phyloP scores from a whole-genome alignment of 768 basidiomycete species.

The Tubosaeta sp. region DNA sequence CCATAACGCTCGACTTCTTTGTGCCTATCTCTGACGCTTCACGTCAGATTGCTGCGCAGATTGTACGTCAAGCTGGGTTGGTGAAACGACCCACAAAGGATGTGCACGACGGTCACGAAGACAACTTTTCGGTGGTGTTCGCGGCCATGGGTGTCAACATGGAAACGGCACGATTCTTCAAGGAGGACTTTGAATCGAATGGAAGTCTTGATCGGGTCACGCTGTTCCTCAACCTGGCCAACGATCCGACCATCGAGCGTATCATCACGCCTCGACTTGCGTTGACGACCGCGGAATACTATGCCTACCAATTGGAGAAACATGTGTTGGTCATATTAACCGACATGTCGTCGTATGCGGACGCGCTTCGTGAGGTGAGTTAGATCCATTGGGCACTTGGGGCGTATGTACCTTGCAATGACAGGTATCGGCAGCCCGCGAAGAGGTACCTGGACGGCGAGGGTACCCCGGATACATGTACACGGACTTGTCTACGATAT shows the following conservation, averaged over 20 bases:
- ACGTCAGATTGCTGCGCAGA: slow-evolving; percentile 94
- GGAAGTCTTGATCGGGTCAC: slow-evolving; percentile 97
- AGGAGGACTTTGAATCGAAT: slow-evolving; percentile 98
- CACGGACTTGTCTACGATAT: slow-evolving; percentile 98
- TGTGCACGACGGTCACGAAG: slow-evolving; percentile 97
- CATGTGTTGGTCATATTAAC: slow-evolving; percentile 99
- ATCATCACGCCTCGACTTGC: slow-evolving; percentile 99
- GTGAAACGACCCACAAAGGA: slow-evolving; percentile 97
- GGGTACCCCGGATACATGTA: slow-evolving; percentile 99
- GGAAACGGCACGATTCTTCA: slow-evolving; percentile 99
- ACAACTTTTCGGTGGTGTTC: slow-evolving; percentile 99
- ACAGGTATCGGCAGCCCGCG: slow-evolving; percentile 91
- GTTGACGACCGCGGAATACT: slow-evolving; percentile 97
- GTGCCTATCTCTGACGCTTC: slow-evolving; percentile 19
- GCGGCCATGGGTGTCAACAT: slow-evolving; percentile 99
- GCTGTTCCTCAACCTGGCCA: slow-evolving; percentile 96
- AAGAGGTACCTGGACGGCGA: slow-evolving; percentile 98
- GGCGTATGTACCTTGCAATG: slow-evolving; percentile 8
- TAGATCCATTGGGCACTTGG: slow-evolving; percentile 14
- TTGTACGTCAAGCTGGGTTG: slow-evolving; percentile 97
- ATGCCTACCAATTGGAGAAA: slow-evolving; percentile 99
- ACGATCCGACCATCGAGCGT: slow-evolving; percentile 99
- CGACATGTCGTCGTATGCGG: slow-evolving; percentile 98
- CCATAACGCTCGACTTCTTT: slow-evolving; percentile 21
- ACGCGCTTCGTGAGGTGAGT: slow-evolving; percentile 87